These are phyloP conservation scores for Vinca major DNA, from an alignment of 305 asterid genomes.

Conservation along the genomic window DNA sequence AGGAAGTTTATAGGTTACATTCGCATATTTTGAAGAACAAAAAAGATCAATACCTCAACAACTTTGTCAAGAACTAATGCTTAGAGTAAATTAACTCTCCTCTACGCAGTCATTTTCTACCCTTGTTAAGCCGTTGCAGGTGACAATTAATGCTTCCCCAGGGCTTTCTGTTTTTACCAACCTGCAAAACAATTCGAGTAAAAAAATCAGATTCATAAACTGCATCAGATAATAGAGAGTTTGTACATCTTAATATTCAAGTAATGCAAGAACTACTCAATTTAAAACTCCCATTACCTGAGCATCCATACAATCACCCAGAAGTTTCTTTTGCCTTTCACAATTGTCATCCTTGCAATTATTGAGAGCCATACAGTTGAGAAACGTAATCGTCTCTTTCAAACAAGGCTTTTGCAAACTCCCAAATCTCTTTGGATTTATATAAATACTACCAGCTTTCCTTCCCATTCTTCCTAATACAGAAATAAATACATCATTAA, in stretches of 20 bases:
- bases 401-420: conserved; percentile 76
- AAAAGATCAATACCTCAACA: neutral
- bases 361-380: conserved; percentile 64
- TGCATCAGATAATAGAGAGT: neutral
- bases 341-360: conserved; percentile 62
- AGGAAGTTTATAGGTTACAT: neutral
- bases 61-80: neutral
- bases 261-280: neutral
- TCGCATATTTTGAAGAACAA: neutral
- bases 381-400: conserved; percentile 68
- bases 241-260: too few relatives aligned
- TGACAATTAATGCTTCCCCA: conserved; percentile 82
- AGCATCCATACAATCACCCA: conserved; percentile 76
- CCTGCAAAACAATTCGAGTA: conserved; percentile 32
- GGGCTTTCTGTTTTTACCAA: conserved; percentile 51
- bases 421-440: conserved; percentile 74
- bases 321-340: conserved; percentile 52
- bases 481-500: neutral
- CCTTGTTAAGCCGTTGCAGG: conserved; percentile 79
- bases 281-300: conserved; percentile 43
- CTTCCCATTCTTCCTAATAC: conserved; percentile 56
- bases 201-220: neutral
- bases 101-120: conserved; percentile 35
- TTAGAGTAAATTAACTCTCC: neutral
- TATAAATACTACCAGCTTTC: conserved; percentile 49